Evolutionary conservation across 768 basidiomycete species (phyloP), one percentile per base, ranked within the genome.

Genomic region (Tulasnella sp.): DNA sequence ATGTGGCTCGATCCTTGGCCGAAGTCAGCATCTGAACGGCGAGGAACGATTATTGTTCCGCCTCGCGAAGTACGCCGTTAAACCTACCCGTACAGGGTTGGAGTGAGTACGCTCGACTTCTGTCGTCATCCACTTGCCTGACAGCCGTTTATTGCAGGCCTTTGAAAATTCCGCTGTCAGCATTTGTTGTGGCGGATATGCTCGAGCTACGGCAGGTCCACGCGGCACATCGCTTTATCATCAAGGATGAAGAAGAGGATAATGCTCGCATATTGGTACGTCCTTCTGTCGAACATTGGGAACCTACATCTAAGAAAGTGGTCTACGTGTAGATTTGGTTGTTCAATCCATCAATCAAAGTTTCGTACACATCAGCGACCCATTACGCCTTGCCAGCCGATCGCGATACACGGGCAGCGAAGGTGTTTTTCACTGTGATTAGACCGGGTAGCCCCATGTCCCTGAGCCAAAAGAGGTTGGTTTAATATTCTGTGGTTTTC

Each of bases 181-280:
- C 93, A n/a, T 97, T 93, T 83, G 87, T 99, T 38, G 88, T 95
- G 15, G 90, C 94, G 78, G 94, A 97, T 80, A 93, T 99, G 93
- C 87, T 88, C 37, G 97, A 97, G 81, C 91, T 93, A 72, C 91
- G 94, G 5, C 91, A 92, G 74, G 94, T 96, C 1, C 96, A 98
- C 81, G 95, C 96, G 0, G 91, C 92, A 0, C 95, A 98, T 83
- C 92, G 96, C 12, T 98, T 99, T 80, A 87, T 96, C 40, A 83
- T 99, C 39, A 85, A 89, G 19, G 96, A 97, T 77, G 95, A 96
- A 79, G 94, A 97, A 80, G 89, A 91, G 37, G 93, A 94, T 77
- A 87, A 86, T 36, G 89, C 92, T 4, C 86, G 91, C 73, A 86
- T 98, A 17, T 84, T 97, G 78, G 95, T 97, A 74, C 77, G 92